These are phyloP conservation scores for Eucalyptus virginea DNA, from an alignment of 345 rosid genomes.

Conservation along the genomic window DNA sequence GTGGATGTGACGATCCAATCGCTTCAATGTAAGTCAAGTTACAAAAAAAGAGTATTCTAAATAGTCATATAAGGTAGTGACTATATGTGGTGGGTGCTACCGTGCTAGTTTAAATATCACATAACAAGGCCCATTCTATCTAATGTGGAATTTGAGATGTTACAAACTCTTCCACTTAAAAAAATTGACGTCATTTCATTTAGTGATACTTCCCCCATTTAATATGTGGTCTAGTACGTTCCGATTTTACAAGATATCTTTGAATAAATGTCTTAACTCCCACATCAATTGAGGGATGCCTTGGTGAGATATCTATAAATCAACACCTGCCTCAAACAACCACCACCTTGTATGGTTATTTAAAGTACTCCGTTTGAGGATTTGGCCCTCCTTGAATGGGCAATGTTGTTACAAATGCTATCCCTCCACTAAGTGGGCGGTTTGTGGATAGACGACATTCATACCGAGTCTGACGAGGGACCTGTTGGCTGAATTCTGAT, in stretches of 20 bases:
- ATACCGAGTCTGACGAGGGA: accelerated
- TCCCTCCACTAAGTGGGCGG: neutral
- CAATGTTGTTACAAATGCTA: neutral
- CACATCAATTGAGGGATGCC: neutral
- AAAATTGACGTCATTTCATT: accelerated
- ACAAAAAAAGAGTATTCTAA: neutral
- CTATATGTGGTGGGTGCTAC: neutral
- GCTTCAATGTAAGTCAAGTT: neutral
- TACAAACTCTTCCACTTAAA: neutral
- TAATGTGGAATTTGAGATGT: too few relatives aligned
- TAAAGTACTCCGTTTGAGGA: neutral
- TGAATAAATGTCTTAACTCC: neutral
- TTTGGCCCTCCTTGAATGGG: neutral
- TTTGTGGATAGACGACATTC: neutral
- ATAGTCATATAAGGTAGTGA: too few relatives aligned
- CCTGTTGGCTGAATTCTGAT: accelerated
- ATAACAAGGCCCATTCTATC: accelerated
- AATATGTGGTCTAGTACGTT: neutral
- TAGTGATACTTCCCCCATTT: too few relatives aligned
- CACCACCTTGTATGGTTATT: neutral
- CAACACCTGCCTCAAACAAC: neutral
- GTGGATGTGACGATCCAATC: neutral
- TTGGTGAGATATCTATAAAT: too few relatives aligned
- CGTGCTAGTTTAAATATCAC: neutral
- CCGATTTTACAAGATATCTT: neutral